Conservation (phyloP, 345 rosid genomes). For the Sisymbrium altissimum region DNA sequence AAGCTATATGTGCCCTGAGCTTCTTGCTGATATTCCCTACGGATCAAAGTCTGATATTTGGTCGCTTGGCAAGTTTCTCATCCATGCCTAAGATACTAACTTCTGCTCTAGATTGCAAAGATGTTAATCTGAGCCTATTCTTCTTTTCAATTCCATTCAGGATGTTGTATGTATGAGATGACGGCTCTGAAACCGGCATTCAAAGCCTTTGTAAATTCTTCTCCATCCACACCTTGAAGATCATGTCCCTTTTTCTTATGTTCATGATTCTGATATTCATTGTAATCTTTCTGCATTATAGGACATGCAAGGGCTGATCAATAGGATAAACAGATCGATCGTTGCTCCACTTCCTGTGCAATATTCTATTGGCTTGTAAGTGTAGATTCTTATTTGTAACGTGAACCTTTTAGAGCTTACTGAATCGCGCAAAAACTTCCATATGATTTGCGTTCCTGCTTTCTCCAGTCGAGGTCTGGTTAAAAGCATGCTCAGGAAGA, state of each 20-base stretch:
- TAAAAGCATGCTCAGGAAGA: slow-evolving; percentile 98
- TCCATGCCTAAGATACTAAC: slow-evolving; percentile 7
- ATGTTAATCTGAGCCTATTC: slow-evolving; percentile 16
- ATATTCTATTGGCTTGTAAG: slow-evolving; percentile 89
- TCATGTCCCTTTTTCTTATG: slow-evolving; percentile 2
- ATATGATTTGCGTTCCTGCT: slow-evolving; percentile 1
- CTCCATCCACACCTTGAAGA: slow-evolving; percentile 4
- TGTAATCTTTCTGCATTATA: slow-evolving; percentile 32
- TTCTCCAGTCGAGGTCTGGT: slow-evolving; percentile 82
- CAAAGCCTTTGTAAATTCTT: slow-evolving; percentile 84
- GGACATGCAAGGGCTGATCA: slow-evolving; percentile 99
- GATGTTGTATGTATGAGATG: slow-evolving; percentile 99
- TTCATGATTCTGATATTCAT: background rate
- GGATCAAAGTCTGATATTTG: slow-evolving; percentile 98
- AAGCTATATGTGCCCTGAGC: slow-evolving; percentile 99
- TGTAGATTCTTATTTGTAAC: slow-evolving; percentile 15
- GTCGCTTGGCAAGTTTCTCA: slow-evolving; percentile 71
- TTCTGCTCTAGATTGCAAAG: background rate
- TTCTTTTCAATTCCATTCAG: slow-evolving; percentile 40
- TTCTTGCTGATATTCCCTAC: slow-evolving; percentile 98
- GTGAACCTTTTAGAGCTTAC: background rate
- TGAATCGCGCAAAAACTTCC: background rate
- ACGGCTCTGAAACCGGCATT: slow-evolving; percentile 88
- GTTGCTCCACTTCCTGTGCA: slow-evolving; percentile 93
- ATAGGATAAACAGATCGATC: slow-evolving; percentile 89